These are phyloP conservation scores for Arthroderma sp. DNA, from an alignment of 2,329 filamentous ascomycete genomes.

Conservation along the genomic window DNA sequence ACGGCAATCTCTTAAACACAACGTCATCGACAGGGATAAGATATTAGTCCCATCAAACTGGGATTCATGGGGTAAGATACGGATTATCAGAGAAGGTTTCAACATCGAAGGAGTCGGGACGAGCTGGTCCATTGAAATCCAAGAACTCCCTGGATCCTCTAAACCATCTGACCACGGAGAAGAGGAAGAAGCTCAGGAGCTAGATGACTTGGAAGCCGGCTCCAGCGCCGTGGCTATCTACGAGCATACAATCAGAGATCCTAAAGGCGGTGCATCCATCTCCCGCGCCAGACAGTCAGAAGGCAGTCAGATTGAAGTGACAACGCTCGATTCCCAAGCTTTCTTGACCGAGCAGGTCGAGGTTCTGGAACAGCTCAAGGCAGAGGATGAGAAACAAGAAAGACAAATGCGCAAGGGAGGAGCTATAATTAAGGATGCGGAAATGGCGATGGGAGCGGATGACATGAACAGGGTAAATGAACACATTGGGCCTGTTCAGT, in stretches of 20 bases:
- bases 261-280: slow-evolving; percentile 51
- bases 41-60: slow-evolving; percentile 91
- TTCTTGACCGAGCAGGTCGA: slow-evolving; percentile 68
- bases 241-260: slow-evolving; percentile 67
- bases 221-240: slow-evolving; percentile 59
- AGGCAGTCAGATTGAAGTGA: slow-evolving; percentile 42
- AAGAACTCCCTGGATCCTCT: slow-evolving; percentile 36
- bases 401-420: slow-evolving; percentile 22
- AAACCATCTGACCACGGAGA: slow-evolving; percentile 12
- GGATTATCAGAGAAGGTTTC: slow-evolving; percentile 80
- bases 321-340: slow-evolving; percentile 60
- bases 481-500: slow-evolving; percentile 88
- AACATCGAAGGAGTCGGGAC: slow-evolving; percentile 77
- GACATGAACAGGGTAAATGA: slow-evolving; percentile 46
- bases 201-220: slow-evolving; percentile 21
- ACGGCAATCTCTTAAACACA: slow-evolving; percentile 68
- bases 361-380: slow-evolving; percentile 54
- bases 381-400: slow-evolving; percentile 41
- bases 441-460: slow-evolving; percentile 26
- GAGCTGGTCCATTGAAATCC: slow-evolving; percentile 76
- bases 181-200: slow-evolving; percentile 17
- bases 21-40: slow-evolving; percentile 87
- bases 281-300: slow-evolving; percentile 39
- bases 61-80: slow-evolving; percentile 97
- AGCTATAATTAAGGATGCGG: slow-evolving; percentile 23